Percentiles rank a stretch among this genome's conserved stretches.
These are phyloP conservation scores for Hyphopichia khmerensis DNA, from an alignment of 1,139 yeast species.

Conservation along the genomic window DNA sequence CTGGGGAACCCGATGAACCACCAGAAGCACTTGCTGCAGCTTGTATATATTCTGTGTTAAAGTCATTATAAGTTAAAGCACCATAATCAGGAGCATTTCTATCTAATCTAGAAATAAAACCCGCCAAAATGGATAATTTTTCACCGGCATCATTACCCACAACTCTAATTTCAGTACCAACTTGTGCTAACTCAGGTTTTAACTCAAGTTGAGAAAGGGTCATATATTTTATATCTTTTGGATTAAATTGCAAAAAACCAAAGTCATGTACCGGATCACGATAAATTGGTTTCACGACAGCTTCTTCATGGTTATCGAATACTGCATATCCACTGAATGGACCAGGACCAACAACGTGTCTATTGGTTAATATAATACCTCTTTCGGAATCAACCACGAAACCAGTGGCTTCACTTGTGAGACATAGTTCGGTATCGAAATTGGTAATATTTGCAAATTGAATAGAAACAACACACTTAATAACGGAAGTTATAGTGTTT, in stretches of 20 bases:
- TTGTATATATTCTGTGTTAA: slow-evolving; percentile 93
- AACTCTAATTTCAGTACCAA: slow-evolving; percentile 90
- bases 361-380: slow-evolving; percentile 85
- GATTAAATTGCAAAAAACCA: slow-evolving; percentile 77
- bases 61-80: slow-evolving; percentile 84
- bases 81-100: slow-evolving; percentile 97
- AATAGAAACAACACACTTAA: slow-evolving; percentile 82
- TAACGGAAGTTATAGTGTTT: slow-evolving; percentile 76
- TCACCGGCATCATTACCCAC: slow-evolving; percentile 98
- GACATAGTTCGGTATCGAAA: slow-evolving; percentile 81
- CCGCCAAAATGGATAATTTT: slow-evolving; percentile 82
- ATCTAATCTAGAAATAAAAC: slow-evolving; percentile 86
- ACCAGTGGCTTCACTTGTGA: slow-evolving; percentile 91
- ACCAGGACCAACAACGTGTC: slow-evolving; percentile 95
- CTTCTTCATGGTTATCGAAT: slow-evolving; percentile 93
- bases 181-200: slow-evolving; percentile 78
- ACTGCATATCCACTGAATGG: slow-evolving; percentile 90
- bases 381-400: slow-evolving; percentile 83
- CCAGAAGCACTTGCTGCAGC: slow-evolving; percentile 97
- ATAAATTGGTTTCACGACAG: slow-evolving; percentile 77
- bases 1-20: slow-evolving; percentile 96
- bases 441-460: slow-evolving; percentile 85
- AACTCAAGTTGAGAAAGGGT: slow-evolving; percentile 63
- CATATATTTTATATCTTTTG: slow-evolving; percentile 71
- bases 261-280: slow-evolving; percentile 88